These are phyloP conservation scores for Saccharomycopsis malanga DNA, from an alignment of 805 yeast genomes.

Conservation along the genomic window DNA sequence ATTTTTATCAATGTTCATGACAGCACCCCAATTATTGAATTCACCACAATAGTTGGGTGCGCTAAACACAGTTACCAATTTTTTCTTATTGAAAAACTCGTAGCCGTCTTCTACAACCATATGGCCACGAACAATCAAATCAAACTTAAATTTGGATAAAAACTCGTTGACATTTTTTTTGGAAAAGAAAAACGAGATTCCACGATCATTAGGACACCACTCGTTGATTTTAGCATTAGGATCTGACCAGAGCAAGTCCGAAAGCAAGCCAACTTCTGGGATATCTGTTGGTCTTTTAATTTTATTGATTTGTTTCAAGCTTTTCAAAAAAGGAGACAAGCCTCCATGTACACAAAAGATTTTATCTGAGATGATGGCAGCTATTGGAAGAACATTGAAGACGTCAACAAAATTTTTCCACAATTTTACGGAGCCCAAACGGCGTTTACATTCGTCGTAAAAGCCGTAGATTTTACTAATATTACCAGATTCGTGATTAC, in stretches of 20 bases:
- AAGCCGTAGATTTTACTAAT: conserved; percentile 81
- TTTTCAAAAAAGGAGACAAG: conserved; percentile 62
- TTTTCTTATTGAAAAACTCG: conserved; percentile 66
- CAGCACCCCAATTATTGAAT: conserved; percentile 92
- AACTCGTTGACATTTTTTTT: conserved; percentile 77
- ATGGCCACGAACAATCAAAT: conserved; percentile 77
- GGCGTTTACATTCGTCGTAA: conserved; percentile 77
- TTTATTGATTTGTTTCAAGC: conserved; percentile 66
- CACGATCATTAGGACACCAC: conserved; percentile 85
- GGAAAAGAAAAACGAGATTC: conserved; percentile 74
- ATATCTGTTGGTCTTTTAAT: conserved; percentile 81
- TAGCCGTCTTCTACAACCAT: conserved; percentile 84
- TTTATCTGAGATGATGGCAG: conserved; percentile 77
- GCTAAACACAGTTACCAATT: conserved; percentile 63
- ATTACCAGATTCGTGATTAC: conserved; percentile 82
- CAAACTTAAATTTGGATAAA: conserved; percentile 66
- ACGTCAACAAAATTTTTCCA: conserved; percentile 80
- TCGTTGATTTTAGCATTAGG: conserved; percentile 78
- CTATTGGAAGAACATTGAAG: conserved; percentile 73
- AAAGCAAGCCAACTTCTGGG: conserved; percentile 73
- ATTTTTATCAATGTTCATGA: conserved; percentile 93
- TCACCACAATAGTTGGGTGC: conserved; percentile 82
- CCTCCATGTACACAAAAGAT: conserved; percentile 87
- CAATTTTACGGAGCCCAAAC: conserved; percentile 62
- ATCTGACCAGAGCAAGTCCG: conserved; percentile 78